Percentiles rank a stretch among this genome's conserved stretches.
These are phyloP conservation scores for Ambrosia trifida DNA, from an alignment of 129 eudicot species.

Conservation along the genomic window DNA sequence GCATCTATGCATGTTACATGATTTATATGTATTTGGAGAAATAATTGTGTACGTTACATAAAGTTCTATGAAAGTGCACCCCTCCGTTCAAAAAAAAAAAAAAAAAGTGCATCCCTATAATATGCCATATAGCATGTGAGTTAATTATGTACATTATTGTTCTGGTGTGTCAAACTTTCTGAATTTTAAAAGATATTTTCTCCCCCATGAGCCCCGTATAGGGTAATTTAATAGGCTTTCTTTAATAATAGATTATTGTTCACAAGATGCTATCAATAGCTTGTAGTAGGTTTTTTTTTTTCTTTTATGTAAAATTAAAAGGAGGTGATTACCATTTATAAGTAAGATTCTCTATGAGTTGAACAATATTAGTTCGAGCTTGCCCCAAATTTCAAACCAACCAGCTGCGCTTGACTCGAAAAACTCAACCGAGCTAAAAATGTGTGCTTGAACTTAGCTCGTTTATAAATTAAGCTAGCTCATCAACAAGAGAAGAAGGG, in stretches of 20 bases:
- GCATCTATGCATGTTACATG: not conserved
- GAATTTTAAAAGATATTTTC: constrained; percentile 18
- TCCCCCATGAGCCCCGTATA: constrained; percentile 11
- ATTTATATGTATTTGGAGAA: not conserved
- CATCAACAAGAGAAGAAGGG: too few relatives aligned
- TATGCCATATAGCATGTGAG: constrained; percentile 4
- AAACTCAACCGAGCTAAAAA: too few relatives aligned
- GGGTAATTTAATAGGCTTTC: constrained; percentile 22
- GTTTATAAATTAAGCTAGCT: too few relatives aligned
- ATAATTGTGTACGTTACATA: not conserved
- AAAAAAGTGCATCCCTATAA: not conserved
- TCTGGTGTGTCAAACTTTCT: constrained; percentile 11
- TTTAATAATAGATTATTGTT: constrained; percentile 20
- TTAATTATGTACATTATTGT: not conserved
- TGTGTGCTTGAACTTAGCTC: too few relatives aligned
- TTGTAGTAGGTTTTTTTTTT: constrained; percentile 1
- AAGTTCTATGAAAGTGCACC: not conserved
- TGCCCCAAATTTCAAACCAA: too few relatives aligned
- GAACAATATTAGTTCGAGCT: too few relatives aligned
- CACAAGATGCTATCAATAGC: constrained; percentile 20
- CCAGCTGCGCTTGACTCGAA: too few relatives aligned
- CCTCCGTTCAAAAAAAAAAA: too few relatives aligned
- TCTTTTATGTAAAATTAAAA: not conserved
- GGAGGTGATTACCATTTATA: too few relatives aligned
- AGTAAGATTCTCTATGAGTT: too few relatives aligned